Base-by-base conservation (phyloP, 345 rosid species). In the Ricinus communis region DNA sequence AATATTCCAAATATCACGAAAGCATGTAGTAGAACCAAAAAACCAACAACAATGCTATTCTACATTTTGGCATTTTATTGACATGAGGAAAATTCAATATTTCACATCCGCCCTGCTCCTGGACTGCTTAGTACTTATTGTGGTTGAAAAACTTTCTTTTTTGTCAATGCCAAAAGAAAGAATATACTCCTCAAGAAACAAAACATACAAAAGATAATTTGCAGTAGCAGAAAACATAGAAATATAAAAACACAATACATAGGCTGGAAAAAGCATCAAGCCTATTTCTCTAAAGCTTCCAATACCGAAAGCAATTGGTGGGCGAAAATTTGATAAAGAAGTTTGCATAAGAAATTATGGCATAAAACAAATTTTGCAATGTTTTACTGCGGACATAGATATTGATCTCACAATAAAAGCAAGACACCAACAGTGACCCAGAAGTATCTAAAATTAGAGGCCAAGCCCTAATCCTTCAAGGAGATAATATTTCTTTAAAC, bases 1-100 rank as follows among this genome's bases (percentile, higher is more conserved):
- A 55, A 64, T 56, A 54, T 74, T 65, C 65, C 51, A 71, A 58
- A 58, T 40, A 52, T 73, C 79, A 72, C 70, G 49, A 22, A 58
- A 40, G 68, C 38, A 51, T 31, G 40, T 16, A 54, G 8, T 15
- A 76, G 22, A 27, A 51, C 47, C 8, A 36, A 21, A 43, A 69
- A 47, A 56, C 18, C 45, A 52, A 69, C 5, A 65, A 24, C 19
- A 27, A 49, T 16, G 30, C 27, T 28, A 25, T 24, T 16, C 14
- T 45, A 59, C 43, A 8, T 36, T 59, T 59, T 19, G 43, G 33
- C 5, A 5, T 18, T 13, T 53, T 31, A 59, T 13, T 2, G 43
- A 25, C 24, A 33, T 18, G 22, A 18, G 45, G 8, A 18, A 5
- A 47, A 8, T 46, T 22, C 8, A 30, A 1, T 14, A 16, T 21